phyloP scores from a whole-genome alignment of 2,329 filamentous ascomycete genomes.

The Xylariales sp. region DNA sequence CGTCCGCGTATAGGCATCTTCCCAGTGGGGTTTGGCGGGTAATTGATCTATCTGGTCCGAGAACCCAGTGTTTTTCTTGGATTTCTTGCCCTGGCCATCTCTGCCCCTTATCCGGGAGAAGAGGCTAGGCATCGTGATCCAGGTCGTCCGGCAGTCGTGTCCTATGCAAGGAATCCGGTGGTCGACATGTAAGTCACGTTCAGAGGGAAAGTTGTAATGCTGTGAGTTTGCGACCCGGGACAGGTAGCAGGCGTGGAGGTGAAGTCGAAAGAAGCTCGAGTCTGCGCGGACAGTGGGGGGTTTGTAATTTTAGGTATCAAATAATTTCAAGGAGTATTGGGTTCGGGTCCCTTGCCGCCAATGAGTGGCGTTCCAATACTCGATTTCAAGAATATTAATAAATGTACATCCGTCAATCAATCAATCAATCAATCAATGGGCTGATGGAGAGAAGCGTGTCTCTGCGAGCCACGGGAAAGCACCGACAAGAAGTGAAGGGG shows the following conservation, averaged over 20 bases:
- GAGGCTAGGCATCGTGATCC: conserved; percentile 50
- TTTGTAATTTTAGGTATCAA: conserved; percentile 3
- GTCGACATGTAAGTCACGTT: not conserved
- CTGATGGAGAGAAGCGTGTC: no score
- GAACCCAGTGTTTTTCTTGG: conserved; percentile 59
- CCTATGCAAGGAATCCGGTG: not conserved
- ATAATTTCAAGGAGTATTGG: not conserved
- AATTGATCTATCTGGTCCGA: conserved; percentile 45
- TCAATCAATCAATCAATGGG: no score
- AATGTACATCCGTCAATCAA: no score
- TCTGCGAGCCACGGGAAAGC: no score
- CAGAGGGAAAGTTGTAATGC: not conserved
- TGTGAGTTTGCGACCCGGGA: not conserved
- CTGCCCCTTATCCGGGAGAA: conserved; percentile 69
- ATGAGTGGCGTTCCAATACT: no score
- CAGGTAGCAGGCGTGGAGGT: not conserved
- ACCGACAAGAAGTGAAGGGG: no score
- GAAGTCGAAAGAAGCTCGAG: not conserved
- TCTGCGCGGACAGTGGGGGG: no score
- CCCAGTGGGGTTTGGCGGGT: conserved; percentile 72
- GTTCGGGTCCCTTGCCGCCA: not conserved
- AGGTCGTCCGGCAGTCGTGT: not conserved
- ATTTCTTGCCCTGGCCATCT: conserved; percentile 58
- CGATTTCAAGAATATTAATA: no score
- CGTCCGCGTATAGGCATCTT: conserved; percentile 79